Conservation (phyloP, 2,329 filamentous ascomycete genomes). For the Aureobasidium sp. region DNA sequence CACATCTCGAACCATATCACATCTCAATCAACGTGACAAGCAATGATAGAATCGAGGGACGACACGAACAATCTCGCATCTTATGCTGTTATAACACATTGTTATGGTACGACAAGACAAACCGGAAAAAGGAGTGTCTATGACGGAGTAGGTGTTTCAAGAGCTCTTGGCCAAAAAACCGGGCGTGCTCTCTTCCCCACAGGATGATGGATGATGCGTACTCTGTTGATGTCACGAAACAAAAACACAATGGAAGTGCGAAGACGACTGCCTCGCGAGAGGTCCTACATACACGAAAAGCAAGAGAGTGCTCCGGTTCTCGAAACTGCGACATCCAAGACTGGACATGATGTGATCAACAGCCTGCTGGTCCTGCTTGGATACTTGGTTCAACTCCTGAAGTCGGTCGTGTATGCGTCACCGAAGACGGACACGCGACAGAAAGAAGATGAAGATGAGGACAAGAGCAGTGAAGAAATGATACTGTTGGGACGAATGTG, state of each 20-base stretch:
- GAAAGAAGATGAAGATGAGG: background rate
- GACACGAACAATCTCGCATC: background rate
- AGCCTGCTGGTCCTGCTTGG: background rate
- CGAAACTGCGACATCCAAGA: background rate
- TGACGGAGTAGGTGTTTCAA: constrained; percentile 1
- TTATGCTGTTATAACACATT: background rate
- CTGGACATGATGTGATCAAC: background rate
- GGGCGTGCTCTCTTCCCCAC: background rate
- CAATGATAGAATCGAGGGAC: background rate
- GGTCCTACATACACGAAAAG: background rate
- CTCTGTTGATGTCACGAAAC: constrained; percentile 7
- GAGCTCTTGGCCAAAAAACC: background rate
- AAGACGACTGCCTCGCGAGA: constrained; percentile 8
- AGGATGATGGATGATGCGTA: background rate
- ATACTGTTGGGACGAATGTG: background rate
- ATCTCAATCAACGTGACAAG: background rate
- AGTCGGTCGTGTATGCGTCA: background rate
- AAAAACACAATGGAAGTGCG: constrained; percentile 4
- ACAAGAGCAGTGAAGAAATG: background rate
- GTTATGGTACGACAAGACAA: background rate
- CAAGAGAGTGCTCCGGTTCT: background rate
- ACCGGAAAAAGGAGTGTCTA: background rate
- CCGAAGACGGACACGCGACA: background rate
- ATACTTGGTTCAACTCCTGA: background rate
- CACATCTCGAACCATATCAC: background rate